Evolutionary conservation across 495 filamentous ascomycete species (phyloP), one percentile per base, ranked within the genome.

Genomic region (Daldinia vernicosa): DNA sequence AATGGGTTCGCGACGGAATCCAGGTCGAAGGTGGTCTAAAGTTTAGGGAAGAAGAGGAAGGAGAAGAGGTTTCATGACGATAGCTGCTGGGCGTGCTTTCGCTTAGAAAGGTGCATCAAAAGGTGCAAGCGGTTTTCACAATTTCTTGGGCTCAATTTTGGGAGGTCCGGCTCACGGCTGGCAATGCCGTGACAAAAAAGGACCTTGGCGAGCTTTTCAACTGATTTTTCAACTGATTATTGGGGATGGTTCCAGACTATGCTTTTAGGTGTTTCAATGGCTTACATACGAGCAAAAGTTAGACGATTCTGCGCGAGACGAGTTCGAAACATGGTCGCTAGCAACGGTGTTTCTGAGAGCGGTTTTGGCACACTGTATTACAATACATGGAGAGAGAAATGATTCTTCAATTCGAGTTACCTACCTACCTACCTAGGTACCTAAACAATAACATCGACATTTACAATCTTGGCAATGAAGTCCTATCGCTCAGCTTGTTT

Each of bases 1-100:
- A 89, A 57, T 99, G 93, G 93, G 92, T 99, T 5, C 80, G 79
- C 30, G 85, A 85, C 22, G 94, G 89, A 4, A 90, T 99, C 40
- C 71, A 84, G 63, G 88, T 94, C 4, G 87, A 89, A 6, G 90
- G 86, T 15, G 91, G 93, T 6, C 80, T 96, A 61, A 86, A 86
- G 72, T 85, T 89, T 66, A 84, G 89, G 51, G 90, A 93, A 70
- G 90, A 91, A 75, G 88, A 89, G 61, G 81, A 81, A 51, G 83
- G 82, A 0, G 83, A 85, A 65, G 85, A 86, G 66, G 82, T 87
- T 1, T 77, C 73, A 69, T 74, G 68, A 77, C 70, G 56, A 39
- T 60, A 32, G 60, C 65, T 61, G n/a, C 39, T 37, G 11, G 40
- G 22, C 30, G 43, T 26, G 12, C 54, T 58, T 55, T 45, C 40